These are phyloP conservation scores for Ascocoryne sarcoides DNA, from an alignment of 2,329 filamentous ascomycete species.

Conservation along the genomic window DNA sequence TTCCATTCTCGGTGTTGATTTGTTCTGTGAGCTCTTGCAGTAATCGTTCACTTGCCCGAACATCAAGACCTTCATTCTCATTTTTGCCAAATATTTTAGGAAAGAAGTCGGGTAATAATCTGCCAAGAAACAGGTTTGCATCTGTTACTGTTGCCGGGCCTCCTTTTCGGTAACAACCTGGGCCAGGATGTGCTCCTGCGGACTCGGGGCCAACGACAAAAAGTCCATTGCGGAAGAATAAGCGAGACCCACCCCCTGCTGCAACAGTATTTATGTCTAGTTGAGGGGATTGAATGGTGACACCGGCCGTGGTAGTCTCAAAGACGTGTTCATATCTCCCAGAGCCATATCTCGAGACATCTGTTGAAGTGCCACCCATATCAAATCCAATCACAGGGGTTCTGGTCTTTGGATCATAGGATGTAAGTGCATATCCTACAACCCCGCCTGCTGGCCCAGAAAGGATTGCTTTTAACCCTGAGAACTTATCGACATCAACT, in stretches of 20 bases:
- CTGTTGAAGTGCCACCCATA: conserved; percentile 90
- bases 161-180: conserved; percentile 83
- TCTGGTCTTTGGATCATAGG: conserved; percentile 73
- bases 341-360: conserved; percentile 78
- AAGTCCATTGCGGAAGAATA: conserved; percentile 83
- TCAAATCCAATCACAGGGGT: conserved; percentile 90
- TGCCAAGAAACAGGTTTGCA: conserved; percentile 77
- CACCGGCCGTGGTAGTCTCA: conserved; percentile 88
- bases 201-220: conserved; percentile 89
- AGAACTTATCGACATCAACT: conserved; percentile 71
- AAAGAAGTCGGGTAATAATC: conserved; percentile 83
- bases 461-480: conserved; percentile 74
- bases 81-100: conserved; percentile 91
- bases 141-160: conserved; percentile 90
- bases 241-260: conserved; percentile 73
- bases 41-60: conserved; percentile 63
- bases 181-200: conserved; percentile 80
- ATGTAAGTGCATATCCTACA: conserved; percentile 85
- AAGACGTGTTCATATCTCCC: conserved; percentile 90
- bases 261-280: conserved; percentile 94
- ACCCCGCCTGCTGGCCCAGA: conserved; percentile 91
- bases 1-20: conserved; percentile 68
- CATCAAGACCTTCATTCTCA: conserved; percentile 73
- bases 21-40: conserved; percentile 69
- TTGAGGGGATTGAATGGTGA: conserved; percentile 86